Evolutionary conservation across 352 stramenopile species (phyloP), one percentile per base, ranked within the genome.

Genomic region (Globisporangium echinulatum): DNA sequence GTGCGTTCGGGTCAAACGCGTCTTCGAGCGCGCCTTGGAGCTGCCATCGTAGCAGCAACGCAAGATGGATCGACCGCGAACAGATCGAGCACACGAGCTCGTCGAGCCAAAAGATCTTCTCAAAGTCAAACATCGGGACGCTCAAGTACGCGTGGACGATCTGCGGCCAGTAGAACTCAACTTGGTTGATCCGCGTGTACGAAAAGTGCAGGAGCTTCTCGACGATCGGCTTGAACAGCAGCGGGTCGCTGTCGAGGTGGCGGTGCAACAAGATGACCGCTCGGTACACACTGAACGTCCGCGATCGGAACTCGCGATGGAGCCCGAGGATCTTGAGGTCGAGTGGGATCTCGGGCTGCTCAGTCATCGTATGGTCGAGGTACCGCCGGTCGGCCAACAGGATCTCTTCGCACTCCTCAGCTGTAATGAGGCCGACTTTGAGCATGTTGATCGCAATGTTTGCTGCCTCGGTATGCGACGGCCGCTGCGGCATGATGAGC

Each of bases 161-260:
- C 70, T 97, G 88, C 15, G 86, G 87, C 81, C 85, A 95, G 63
- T 96, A 96, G 60, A 97, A 96, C 63, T 97, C 88, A 49, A 97
- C 82, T 68, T 96, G 82, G 61, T 94, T 94, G 65, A 96, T 93
- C 25, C 86, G 75, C 36, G 84, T 90, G 71, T 93, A 93, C 47
- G 85, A 92, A 61, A 94, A 93, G 40, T 94, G 77, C 5, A 92
- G 67, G 54, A 95, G 54, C 36, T 86, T 87, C 57, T 94, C 84
- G 51, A 93, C 80, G 46, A 93, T 91, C 40, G 85, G 86, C 67
- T 95, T 94, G 66, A 94, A 94, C 5, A 94, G 52, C 40, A 94
- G 65, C 36, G 87, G 84, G 50, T 92, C 85, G 62, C 79, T 92
- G 59, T 96, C 84, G 60, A 94, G 64, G 55, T 96, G 74, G 33